These are phyloP conservation scores for Bifiguratus adelaidae DNA, from an alignment of 192 early-diverging fungal genomes.

Conservation along the genomic window DNA sequence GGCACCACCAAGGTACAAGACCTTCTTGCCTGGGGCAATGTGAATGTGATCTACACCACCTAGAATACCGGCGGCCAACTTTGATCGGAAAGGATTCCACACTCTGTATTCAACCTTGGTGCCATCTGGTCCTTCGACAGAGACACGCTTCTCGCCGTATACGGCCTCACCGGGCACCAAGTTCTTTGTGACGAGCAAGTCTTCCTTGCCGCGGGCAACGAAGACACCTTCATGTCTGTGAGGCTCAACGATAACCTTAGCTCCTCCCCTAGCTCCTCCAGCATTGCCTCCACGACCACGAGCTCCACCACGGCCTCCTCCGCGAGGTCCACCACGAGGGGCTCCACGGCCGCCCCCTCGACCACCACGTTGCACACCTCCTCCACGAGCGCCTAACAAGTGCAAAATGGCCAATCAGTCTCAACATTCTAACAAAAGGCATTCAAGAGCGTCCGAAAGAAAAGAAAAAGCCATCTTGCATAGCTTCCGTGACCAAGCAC, in stretches of 20 bases:
- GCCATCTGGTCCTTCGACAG: slow-evolving; percentile 88
- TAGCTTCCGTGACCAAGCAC: neutral
- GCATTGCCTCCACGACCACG: slow-evolving; percentile 46
- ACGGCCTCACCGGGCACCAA: slow-evolving; percentile 94
- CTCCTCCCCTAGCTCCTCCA: slow-evolving; percentile 77
- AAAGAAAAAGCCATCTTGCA: neutral
- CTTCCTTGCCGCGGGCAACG: slow-evolving; percentile 98
- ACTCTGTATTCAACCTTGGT: slow-evolving; percentile 97
- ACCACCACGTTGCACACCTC: slow-evolving; percentile 11
- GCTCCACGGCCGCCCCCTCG: slow-evolving; percentile 37
- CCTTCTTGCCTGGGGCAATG: slow-evolving; percentile 92
- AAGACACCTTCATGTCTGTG: slow-evolving; percentile 95
- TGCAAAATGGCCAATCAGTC: slow-evolving; percentile 12
- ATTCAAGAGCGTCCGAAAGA: neutral
- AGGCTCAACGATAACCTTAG: slow-evolving; percentile 95
- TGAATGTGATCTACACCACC: slow-evolving; percentile 94
- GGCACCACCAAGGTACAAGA: slow-evolving; percentile 94
- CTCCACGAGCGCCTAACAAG: slow-evolving; percentile 34
- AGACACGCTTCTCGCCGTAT: slow-evolving; percentile 98
- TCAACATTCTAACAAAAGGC: neutral
- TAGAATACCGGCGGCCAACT: slow-evolving; percentile 94
- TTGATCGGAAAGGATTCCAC: slow-evolving; percentile 99
- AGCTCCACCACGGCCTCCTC: slow-evolving; percentile 37
- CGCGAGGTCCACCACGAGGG: slow-evolving; percentile 37
- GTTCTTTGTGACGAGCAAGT: slow-evolving; percentile 97